Evolutionary conservation across 805 yeast species (phyloP).

Genomic region (Ogataea kodamae): DNA sequence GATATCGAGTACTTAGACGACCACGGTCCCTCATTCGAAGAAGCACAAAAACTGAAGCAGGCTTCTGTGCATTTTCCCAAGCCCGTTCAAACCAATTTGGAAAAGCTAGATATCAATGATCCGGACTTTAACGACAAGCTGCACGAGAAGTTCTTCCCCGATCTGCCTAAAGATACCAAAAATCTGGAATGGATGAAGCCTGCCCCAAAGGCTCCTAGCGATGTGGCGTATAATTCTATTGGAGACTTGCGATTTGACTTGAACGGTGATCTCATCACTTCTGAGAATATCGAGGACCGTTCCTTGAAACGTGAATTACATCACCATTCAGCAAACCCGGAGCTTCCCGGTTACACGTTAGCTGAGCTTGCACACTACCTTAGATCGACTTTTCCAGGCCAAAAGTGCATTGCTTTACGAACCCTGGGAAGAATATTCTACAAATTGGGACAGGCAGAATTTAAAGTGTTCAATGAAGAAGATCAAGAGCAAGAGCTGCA

Average conservation of each 20-base stretch:
- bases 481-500: constrained; percentile 34
- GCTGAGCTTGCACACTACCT: constrained; percentile 76
- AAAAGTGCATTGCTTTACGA: constrained; percentile 81
- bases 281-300: constrained; percentile 21
- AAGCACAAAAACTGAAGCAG: constrained; percentile 33
- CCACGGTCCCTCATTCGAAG: constrained; percentile 44
- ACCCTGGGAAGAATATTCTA: constrained; percentile 84
- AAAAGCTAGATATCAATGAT: constrained; percentile 56
- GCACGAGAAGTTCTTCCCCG: constrained; percentile 85
- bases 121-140: constrained; percentile 76
- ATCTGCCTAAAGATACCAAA: constrained; percentile 76
- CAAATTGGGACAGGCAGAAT: constrained; percentile 64
- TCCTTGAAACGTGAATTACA: constrained; percentile 60
- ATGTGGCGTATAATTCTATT: constrained; percentile 48
- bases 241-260: constrained; percentile 84
- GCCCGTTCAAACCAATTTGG: constrained; percentile 36
- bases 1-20: constrained; percentile 51
- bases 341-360: constrained; percentile 88
- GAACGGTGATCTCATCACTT: constrained; percentile 66
- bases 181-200: constrained; percentile 92
- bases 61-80: constrained; percentile 60
- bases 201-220: constrained; percentile 40
- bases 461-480: constrained; percentile 34
- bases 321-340: constrained; percentile 88
- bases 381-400: constrained; percentile 78